phyloP scores from a whole-genome alignment of 2,329 filamentous ascomycete genomes.

The Aspergillus sergii region DNA sequence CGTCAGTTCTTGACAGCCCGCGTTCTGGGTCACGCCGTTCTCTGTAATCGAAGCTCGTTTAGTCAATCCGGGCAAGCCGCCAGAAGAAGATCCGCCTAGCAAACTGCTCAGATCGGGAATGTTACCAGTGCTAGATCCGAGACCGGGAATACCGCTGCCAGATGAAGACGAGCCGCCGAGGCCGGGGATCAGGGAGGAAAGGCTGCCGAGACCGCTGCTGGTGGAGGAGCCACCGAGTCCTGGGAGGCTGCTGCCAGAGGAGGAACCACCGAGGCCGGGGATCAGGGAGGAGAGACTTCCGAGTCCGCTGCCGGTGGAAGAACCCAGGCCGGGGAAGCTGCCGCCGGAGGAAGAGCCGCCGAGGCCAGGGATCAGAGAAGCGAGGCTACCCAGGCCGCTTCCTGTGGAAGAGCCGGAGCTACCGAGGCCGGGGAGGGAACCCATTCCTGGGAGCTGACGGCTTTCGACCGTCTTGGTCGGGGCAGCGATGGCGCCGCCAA shows the following conservation, averaged over 20 bases:
- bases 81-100: background rate
- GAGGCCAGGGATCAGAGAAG: background rate
- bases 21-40: conserved; percentile 43
- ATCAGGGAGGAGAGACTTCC: background rate
- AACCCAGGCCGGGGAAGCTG: conserved; percentile 8
- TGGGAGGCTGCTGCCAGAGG: too few species aligned
- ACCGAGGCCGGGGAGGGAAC: conserved; percentile 9
- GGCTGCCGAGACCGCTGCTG: conserved; percentile 9
- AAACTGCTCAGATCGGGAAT: background rate
- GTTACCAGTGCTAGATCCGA: conserved; percentile 1
- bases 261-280: background rate
- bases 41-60: conserved; percentile 31
- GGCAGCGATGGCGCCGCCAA: conserved; percentile 25
- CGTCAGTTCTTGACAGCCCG: conserved; percentile 45
- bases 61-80: conserved; percentile 11
- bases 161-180: background rate
- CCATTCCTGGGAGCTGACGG: conserved; percentile 21
- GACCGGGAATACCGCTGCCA: conserved; percentile 4
- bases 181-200: background rate
- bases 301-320: conserved; percentile 11
- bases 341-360: background rate
- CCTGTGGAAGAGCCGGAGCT: conserved; percentile 7
- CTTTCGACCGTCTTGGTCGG: conserved; percentile 28
- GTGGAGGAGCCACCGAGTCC: background rate
- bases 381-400: conserved; percentile 8